phyloP scores from a whole-genome alignment of 2,329 filamentous ascomycete species.

The Pseudogymnoascus sp. region DNA sequence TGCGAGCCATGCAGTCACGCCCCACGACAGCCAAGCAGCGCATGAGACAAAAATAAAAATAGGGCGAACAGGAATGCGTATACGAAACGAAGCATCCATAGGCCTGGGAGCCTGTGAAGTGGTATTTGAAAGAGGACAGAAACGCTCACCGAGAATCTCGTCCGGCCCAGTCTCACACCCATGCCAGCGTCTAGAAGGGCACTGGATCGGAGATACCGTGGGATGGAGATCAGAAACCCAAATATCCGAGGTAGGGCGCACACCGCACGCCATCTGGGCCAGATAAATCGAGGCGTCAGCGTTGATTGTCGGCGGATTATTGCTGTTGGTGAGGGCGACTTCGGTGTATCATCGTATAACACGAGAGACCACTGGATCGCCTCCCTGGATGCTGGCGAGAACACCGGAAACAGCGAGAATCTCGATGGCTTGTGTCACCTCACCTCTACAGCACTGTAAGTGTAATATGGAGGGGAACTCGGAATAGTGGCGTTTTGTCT shows the following conservation, averaged over 20 bases:
- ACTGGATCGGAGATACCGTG: not conserved
- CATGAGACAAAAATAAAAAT: not conserved
- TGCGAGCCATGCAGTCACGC: not conserved
- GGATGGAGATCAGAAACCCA: not conserved
- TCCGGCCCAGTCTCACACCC: not conserved
- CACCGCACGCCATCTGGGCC: not conserved
- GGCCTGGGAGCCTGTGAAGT: not conserved
- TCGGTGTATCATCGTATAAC: not conserved
- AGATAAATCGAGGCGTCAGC: not conserved
- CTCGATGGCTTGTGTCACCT: not conserved
- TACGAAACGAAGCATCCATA: not conserved
- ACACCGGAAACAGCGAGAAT: not conserved
- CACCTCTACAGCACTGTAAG: not conserved
- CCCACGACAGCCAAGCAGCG: not conserved
- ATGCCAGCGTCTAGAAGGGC: not conserved
- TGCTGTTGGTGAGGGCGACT: not conserved
- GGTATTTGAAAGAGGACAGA: constrained; percentile 3
- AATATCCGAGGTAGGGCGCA: not conserved
- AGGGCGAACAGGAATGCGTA: not conserved
- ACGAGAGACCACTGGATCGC: not conserved
- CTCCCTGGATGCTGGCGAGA: not conserved
- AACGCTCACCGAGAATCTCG: constrained; percentile 3
- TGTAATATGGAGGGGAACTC: not conserved
- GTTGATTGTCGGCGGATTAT: not conserved
- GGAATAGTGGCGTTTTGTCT: not conserved